Evolutionary conservation across 495 filamentous ascomycete genomes (phyloP), one percentile per base, ranked within the genome.

Genomic region (Apodospora peruviana): DNA sequence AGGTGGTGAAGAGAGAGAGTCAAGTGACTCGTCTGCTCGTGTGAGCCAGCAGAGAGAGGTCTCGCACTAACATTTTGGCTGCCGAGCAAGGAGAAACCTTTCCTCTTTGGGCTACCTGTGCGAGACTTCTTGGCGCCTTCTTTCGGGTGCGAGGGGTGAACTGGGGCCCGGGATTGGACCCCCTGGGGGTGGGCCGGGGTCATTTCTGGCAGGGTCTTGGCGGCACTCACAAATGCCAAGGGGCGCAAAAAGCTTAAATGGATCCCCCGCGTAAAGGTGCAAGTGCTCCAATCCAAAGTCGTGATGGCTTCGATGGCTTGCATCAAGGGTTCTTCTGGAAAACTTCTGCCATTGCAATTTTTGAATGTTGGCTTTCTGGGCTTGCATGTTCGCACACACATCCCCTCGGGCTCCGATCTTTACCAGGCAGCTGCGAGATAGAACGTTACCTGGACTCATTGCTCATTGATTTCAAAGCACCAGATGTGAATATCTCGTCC

Each of bases 91-190:
- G 47, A 48, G 53, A 45, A 49, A 47, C 51, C 43, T 43, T 60
- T 57, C 64, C 64, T 27, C n/a, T 53, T 66, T 55, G 49, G 62
- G 64, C 32, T 45, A 60, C 58, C 62, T 56, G 47, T 65, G 62
- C 62, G 62, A 66, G 49, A n/a, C n/a, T n/a, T n/a, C n/a, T n/a
- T n/a, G n/a, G n/a, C n/a, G n/a, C n/a, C n/a, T n/a, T n/a, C n/a
- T n/a, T n/a, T 32, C 27, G 27, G 27, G 27, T 32, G 27, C 27
- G 27, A 32, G 27, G 27, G n/a, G 47, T 58, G 22, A 2, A 39
- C 20, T 36, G 45, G 23, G 29, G 32, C 10, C 20, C 36, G 53
- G 50, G 36, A 39, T 51, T 35, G 20, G 41, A 10, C 10, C 19
- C 16, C 21, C 16, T 19, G 35, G 11, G 36, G 17, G 19, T 27